Base-by-base conservation (phyloP, 2,329 filamentous ascomycete genomes). In the Aspergillus felis region DNA sequence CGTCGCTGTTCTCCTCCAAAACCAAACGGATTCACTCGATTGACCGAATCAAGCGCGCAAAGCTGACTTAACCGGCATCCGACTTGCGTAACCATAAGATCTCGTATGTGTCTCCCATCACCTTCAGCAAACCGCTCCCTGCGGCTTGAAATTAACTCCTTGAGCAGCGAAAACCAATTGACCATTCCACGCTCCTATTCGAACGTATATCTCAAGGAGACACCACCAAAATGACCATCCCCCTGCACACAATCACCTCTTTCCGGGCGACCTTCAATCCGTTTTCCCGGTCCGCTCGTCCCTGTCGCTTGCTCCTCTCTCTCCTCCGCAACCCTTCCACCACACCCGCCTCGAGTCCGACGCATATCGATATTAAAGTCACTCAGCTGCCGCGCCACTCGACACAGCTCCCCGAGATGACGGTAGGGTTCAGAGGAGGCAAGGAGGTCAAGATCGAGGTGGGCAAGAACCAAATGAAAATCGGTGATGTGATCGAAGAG, bases 391-490 rank as follows among this genome's bases (percentile, higher is more conserved):
- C 91, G 54, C 84, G 88, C 62, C 72, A 79, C 53, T 90, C 89
- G 55, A 84, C 82, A 54, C 86, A 90, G 67, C 81, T 86, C 29
- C 89, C 88, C 56, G 82, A 83, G 49, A 76, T 99, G 56, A 81
- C 79, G 44, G 78, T 99, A 65, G 95, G 92, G 68, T 97, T 97
- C 76, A 97, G 96, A 82, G 94, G 97, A 71, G 94, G 94, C 67
- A 96, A 93, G 78, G 88, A 95, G 69, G 85, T 97, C 79, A 85
- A 86, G 35, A 83, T 97, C 42, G 87, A 96, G 71, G 83, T 91
- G 64, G 87, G 90, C 66, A 89, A 88, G 74, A 81, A 90, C 67
- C 88, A 87, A 71, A 80, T 92, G 77, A 89, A 87, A 66, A 92
- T 97, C 71, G 90, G 90, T 72, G 89, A 92, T 68, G 84, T 97